Evolutionary conservation across 352 stramenopile species (phyloP).

Genomic region (Thraustochytrium sp.): DNA sequence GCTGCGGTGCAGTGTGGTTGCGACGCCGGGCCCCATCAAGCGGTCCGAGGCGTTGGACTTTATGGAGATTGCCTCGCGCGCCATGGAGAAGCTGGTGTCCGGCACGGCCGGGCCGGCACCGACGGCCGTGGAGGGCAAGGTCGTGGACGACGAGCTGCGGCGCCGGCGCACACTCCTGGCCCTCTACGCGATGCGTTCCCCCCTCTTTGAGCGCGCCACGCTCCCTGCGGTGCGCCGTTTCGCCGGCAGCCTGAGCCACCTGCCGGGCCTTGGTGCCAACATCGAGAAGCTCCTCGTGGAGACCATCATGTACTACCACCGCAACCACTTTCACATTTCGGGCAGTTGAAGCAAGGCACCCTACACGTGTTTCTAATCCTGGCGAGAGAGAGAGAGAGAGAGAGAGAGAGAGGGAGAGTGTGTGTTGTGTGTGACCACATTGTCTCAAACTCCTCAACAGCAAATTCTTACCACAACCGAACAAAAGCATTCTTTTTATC

Average conservation of each 20-base stretch:
- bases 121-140: not conserved
- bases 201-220: not conserved
- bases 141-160: conserved; percentile 14
- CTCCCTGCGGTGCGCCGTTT: conserved; percentile 16
- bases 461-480: too few species aligned
- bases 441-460: too few species aligned
- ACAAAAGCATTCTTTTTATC: too few species aligned
- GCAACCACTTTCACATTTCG: conserved; percentile 34
- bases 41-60: not conserved
- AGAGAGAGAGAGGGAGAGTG: too few species aligned
- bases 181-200: conserved; percentile 24
- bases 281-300: conserved; percentile 29
- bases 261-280: not conserved
- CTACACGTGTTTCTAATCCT: too few species aligned
- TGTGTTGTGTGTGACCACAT: too few species aligned
- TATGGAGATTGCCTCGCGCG: not conserved
- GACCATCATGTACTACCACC: conserved; percentile 39
- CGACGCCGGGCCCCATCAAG: not conserved
- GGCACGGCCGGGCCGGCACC: not conserved
- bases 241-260: not conserved
- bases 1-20: not conserved
- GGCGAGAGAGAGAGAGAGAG: too few species aligned
- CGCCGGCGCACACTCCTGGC: not conserved
- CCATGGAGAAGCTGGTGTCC: not conserved
- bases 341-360: too few species aligned